These are phyloP conservation scores for Sphagnum magellanicum DNA, from an alignment of 228 moss, liverwort and hornwort genomes.

Conservation along the genomic window DNA sequence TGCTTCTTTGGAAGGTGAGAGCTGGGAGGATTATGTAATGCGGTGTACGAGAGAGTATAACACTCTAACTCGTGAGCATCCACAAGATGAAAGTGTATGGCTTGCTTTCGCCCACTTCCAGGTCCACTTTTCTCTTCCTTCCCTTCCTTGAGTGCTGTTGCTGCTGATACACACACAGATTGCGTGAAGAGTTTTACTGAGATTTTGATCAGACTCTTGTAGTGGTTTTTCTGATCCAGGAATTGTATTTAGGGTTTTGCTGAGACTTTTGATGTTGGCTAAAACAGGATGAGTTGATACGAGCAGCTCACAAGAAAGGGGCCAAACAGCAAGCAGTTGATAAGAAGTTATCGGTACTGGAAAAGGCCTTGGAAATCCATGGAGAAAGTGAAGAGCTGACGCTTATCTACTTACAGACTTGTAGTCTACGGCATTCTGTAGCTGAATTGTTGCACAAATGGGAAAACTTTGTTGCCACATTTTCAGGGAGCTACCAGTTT, in stretches of 20 bases:
- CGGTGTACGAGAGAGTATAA: constrained; percentile 75
- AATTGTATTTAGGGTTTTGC: too few species aligned
- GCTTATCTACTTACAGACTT: constrained; percentile 74
- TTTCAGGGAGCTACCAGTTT: constrained; percentile 66
- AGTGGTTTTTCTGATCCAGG: too few species aligned
- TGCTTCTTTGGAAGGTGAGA: constrained; percentile 52
- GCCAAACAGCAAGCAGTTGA: constrained; percentile 76
- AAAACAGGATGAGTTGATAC: constrained; percentile 81
- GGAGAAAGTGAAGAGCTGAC: constrained; percentile 62
- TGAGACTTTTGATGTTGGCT: background rate
- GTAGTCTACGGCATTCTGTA: constrained; percentile 71
- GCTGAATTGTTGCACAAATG: constrained; percentile 66
- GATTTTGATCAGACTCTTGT: too few species aligned
- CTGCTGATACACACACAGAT: background rate
- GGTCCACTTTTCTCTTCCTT: constrained; percentile 20
- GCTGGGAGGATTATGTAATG: constrained; percentile 66
- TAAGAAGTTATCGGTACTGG: constrained; percentile 77
- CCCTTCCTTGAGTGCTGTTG: background rate
- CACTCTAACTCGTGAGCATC: constrained; percentile 64
- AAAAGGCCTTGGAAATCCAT: constrained; percentile 74
- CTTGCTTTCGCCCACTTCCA: constrained; percentile 81
- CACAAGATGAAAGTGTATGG: constrained; percentile 86
- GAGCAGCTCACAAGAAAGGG: constrained; percentile 62
- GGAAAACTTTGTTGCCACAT: constrained; percentile 49
- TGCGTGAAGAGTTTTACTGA: too few species aligned